Evolutionary conservation across 1,284 basidiomycete genomes (phyloP).

Genomic region (Cyathus pygmaeus): DNA sequence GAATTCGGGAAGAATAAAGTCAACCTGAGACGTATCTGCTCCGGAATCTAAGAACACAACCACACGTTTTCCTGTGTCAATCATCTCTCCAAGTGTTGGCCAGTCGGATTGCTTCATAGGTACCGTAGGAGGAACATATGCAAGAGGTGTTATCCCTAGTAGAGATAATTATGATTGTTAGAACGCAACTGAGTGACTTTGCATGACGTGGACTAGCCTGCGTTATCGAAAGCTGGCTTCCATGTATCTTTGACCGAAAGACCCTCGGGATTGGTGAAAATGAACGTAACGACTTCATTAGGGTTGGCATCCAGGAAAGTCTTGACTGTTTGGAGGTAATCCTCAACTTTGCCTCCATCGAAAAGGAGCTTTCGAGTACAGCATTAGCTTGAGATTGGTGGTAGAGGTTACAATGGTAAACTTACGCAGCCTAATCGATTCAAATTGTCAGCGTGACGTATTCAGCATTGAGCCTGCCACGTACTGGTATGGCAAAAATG

Average conservation of each 20-base stretch:
- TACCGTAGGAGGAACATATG: constrained; percentile 68
- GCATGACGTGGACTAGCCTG: constrained; percentile 25
- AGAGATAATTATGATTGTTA: neutral
- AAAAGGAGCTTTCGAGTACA: constrained; percentile 47
- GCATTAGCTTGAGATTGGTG: neutral
- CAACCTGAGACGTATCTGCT: constrained; percentile 51
- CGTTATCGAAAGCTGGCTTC: constrained; percentile 64
- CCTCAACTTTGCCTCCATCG: constrained; percentile 71
- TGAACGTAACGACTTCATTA: constrained; percentile 76
- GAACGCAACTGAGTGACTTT: neutral
- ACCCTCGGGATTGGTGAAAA: constrained; percentile 78
- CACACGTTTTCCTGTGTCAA: constrained; percentile 71
- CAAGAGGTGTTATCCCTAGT: constrained; percentile 64
- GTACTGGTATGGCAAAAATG: constrained; percentile 76
- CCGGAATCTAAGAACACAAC: constrained; percentile 78
- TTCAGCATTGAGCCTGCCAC: constrained; percentile 11
- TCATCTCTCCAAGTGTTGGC: constrained; percentile 81
- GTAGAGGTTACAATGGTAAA: neutral
- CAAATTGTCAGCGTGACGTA: too few relatives aligned
- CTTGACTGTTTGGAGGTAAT: constrained; percentile 71
- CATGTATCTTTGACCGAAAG: constrained; percentile 60
- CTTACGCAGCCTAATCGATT: constrained; percentile 37
- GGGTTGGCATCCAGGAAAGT: constrained; percentile 76
- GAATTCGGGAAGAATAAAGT: constrained; percentile 75
- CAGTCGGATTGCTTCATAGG: constrained; percentile 66